These are phyloP conservation scores for Penicillium sumatraense DNA, from an alignment of 2,329 filamentous ascomycete genomes.

Conservation along the genomic window DNA sequence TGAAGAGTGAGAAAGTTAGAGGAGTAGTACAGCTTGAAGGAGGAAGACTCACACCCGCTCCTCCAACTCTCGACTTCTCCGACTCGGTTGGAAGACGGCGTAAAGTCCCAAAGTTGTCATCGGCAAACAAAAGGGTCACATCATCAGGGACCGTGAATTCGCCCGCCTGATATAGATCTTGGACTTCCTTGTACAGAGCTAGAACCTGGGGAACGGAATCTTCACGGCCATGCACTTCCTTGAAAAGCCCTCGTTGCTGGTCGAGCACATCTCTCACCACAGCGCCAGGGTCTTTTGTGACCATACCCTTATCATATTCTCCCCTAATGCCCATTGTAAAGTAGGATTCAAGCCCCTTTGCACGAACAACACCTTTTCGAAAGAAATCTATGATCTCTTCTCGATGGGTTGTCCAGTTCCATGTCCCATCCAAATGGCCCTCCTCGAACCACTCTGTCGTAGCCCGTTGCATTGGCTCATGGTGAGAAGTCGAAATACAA, in stretches of 20 bases:
- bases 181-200: conserved; percentile 77
- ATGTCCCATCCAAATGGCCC: conserved; percentile 53
- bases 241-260: conserved; percentile 63
- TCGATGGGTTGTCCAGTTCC: conserved; percentile 74
- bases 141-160: conserved; percentile 66
- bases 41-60: conserved; percentile 59
- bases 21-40: neutral
- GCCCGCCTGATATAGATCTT: conserved; percentile 64
- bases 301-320: conserved; percentile 20
- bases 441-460: conserved; percentile 51
- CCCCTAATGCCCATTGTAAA: conserved; percentile 72
- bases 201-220: conserved; percentile 69
- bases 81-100: conserved; percentile 63
- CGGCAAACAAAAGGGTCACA: conserved; percentile 70
- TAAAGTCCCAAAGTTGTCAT: conserved; percentile 72
- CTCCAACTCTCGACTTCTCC: conserved; percentile 64
- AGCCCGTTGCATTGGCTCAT: conserved; percentile 69
- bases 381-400: conserved; percentile 71
- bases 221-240: conserved; percentile 58
- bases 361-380: conserved; percentile 66
- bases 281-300: conserved; percentile 18
- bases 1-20: neutral
- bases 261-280: conserved; percentile 51
- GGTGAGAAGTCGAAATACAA: conserved; percentile 74
- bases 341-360: conserved; percentile 68